Evolutionary conservation across 1,284 basidiomycete genomes (phyloP).

Genomic region (Sporisorium iseilematis-ciliati): DNA sequence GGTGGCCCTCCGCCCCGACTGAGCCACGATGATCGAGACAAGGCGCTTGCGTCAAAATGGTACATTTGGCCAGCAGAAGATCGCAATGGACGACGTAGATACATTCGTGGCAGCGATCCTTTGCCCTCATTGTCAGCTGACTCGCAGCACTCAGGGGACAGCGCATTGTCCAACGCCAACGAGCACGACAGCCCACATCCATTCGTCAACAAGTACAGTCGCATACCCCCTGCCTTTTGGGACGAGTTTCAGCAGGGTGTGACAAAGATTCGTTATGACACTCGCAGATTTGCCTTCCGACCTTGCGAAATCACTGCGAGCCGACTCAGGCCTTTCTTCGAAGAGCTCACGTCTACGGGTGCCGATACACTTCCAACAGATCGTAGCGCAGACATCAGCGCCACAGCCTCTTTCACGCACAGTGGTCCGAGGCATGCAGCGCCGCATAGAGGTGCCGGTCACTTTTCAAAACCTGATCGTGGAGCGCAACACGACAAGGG

Average conservation of each 20-base stretch:
- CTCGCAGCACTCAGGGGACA: too few relatives aligned
- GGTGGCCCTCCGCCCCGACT: slow-evolving; percentile 10
- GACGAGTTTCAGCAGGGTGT: slow-evolving; percentile 26
- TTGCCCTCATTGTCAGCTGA: not conserved
- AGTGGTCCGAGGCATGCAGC: slow-evolving; percentile 37
- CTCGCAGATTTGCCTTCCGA: slow-evolving; percentile 58
- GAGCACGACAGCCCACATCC: not conserved
- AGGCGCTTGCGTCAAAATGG: not conserved
- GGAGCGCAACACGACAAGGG: not conserved
- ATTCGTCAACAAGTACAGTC: slow-evolving; percentile 20
- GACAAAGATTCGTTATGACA: slow-evolving; percentile 57
- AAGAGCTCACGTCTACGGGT: slow-evolving; percentile 30
- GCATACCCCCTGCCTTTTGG: slow-evolving; percentile 10
- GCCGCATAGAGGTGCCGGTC: slow-evolving; percentile 28
- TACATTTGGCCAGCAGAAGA: slow-evolving; percentile 10
- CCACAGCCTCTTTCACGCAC: slow-evolving; percentile 14
- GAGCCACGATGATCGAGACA: not conserved
- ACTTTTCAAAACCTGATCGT: slow-evolving; percentile 6
- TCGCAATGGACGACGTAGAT: not conserved
- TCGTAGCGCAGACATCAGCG: not conserved
- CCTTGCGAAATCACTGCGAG: slow-evolving; percentile 57
- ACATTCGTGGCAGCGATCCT: slow-evolving; percentile 6
- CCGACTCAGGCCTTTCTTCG: slow-evolving; percentile 48
- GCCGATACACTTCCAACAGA: not conserved
- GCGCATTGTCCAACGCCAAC: too few relatives aligned